Evolutionary conservation across 495 filamentous ascomycete species (phyloP), one percentile per base, ranked within the genome.

Genomic region (Penicillium odoratum): DNA sequence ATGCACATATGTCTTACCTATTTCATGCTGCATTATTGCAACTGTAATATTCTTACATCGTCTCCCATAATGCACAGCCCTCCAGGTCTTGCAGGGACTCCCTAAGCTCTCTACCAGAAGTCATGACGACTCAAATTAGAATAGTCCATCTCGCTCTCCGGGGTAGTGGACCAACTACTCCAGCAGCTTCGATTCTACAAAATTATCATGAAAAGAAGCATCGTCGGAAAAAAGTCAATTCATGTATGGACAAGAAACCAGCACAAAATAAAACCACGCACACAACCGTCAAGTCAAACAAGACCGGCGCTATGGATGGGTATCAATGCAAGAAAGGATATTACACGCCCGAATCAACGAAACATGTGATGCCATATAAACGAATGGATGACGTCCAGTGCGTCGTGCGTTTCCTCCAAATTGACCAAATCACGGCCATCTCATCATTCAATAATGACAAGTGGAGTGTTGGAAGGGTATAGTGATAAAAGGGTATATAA

Each of bases 301-400:
- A 38, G 51, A 42, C 18, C 31, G 40, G 48, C 15, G 13, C 25
- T 48, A 48, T 55, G 38, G 51, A 62, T 58, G 60, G 60, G 51
- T 62, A 62, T 62, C 53, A 51, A 51, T 25, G 48, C 42, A 59
- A 34, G 31, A 51, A 53, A 33, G 30, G 15, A 47, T 31, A 51
- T 40, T 56, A 13, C 18, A 25, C 38, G 47, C 18, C 13, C 40
- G 26, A 34, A 44, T 7, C 26, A 30, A 50, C 13, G 11, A 51
- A 44, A 29, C 34, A 38, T 38, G 21, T 10, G 10, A 42, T 26
- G 15, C 26, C 28, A 28, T 28, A 40, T 7, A 26, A 40, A 53
- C 42, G 49, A 54, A 40, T 9, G 34, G 36, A 53, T 46, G 46
- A 31, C 34, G 40, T 53, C 55, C 21, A 18, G 46, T 16, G 51